Evolutionary conservation across 257 asterid genomes (phyloP).

Genomic region (Plantago elongata): DNA sequence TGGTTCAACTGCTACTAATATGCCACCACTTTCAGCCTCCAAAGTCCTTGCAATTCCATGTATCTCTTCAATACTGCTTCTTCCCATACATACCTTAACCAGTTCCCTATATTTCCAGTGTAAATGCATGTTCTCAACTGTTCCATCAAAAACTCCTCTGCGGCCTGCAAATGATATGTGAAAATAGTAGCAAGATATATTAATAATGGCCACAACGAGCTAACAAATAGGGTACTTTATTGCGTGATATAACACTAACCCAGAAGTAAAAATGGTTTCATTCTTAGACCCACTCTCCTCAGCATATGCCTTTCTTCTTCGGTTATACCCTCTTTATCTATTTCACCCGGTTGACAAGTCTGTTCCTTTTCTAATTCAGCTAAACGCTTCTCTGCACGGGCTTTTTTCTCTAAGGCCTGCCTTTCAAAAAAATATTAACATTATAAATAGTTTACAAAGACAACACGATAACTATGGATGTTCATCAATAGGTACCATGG

Average conservation of each 20-base stretch:
- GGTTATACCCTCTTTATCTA: constrained; percentile 91
- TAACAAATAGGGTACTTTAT: neutral
- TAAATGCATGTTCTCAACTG: constrained; percentile 95
- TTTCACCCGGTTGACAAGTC: constrained; percentile 46
- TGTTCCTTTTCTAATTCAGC: constrained; percentile 57
- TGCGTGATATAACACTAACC: constrained; percentile 47
- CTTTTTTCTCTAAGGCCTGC: constrained; percentile 85
- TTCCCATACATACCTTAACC: constrained; percentile 78
- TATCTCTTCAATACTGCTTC: constrained; percentile 65
- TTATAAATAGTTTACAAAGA: constrained; percentile 17
- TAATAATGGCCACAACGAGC: neutral
- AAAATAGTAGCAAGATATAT: constrained; percentile 10
- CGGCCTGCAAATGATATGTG: constrained; percentile 55
- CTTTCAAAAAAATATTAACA: constrained; percentile 39
- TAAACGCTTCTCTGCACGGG: constrained; percentile 71
- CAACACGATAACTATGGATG: constrained; percentile 15
- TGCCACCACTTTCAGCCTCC: constrained; percentile 96
- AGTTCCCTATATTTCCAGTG: constrained; percentile 99
- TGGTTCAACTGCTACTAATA: constrained; percentile 85
- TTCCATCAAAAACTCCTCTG: constrained; percentile 96
- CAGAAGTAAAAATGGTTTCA: constrained; percentile 80
- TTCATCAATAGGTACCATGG: constrained; percentile 49
- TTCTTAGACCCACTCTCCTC: constrained; percentile 85
- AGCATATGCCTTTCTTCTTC: constrained; percentile 97
- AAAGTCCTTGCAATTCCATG: constrained; percentile 62